Conservation (phyloP, 2,329 filamentous ascomycete species). For the Lachnellula subtilissima region DNA sequence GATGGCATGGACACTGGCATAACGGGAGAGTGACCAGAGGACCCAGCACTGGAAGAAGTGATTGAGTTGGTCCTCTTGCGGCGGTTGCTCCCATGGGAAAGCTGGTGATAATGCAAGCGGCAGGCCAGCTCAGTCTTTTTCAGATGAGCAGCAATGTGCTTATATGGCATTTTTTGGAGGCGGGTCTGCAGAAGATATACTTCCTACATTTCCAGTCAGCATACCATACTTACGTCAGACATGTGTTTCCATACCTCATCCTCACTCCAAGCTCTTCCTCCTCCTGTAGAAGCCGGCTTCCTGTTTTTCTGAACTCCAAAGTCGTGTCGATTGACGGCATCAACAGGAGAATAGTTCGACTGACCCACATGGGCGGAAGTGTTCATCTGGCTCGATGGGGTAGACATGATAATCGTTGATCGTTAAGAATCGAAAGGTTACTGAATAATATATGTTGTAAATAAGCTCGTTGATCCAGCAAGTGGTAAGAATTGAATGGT, state of each 20-base stretch:
- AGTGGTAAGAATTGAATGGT: conserved; percentile 28
- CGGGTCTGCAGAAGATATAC: conserved; percentile 78
- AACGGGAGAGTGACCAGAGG: conserved; percentile 45
- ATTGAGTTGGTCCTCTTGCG: conserved; percentile 71
- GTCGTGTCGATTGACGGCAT: conserved; percentile 53
- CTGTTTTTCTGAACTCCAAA: conserved; percentile 60
- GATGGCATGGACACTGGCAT: conserved; percentile 45
- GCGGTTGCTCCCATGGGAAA: conserved; percentile 76
- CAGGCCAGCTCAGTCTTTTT: conserved; percentile 87
- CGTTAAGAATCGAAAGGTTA: conserved; percentile 20
- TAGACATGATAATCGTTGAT: conserved; percentile 31
- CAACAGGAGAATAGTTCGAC: conserved; percentile 37
- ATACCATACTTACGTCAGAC: neutral
- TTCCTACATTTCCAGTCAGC: conserved; percentile 49
- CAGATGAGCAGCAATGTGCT: conserved; percentile 78
- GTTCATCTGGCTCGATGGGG: conserved; percentile 31
- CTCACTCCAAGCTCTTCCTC: conserved; percentile 78
- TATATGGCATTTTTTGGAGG: conserved; percentile 85
- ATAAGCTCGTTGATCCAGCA: conserved; percentile 29
- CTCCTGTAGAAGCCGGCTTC: conserved; percentile 65
- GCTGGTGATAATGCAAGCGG: conserved; percentile 81
- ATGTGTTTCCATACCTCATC: conserved; percentile 58
- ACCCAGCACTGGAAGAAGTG: conserved; percentile 57
- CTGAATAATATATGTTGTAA: conserved; percentile 12
- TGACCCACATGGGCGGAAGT: conserved; percentile 27